phyloP scores from a whole-genome alignment of 768 basidiomycete genomes.

The Russula earlei region DNA sequence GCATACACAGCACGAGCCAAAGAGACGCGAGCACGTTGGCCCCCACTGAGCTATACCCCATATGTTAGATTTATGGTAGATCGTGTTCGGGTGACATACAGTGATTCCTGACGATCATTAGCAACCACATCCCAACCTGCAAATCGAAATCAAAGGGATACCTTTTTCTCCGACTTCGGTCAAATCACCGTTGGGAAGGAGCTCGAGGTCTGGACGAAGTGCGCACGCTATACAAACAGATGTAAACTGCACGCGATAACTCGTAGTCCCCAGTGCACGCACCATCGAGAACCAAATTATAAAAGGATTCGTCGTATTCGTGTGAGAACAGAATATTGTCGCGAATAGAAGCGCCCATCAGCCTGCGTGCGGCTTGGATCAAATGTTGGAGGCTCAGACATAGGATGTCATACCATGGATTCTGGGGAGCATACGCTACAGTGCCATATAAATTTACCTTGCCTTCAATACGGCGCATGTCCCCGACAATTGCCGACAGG shows the following conservation, averaged over 20 bases:
- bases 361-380: slow-evolving; percentile 35
- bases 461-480: slow-evolving; percentile 74
- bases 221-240: slow-evolving; percentile 56
- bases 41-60: slow-evolving; percentile 55
- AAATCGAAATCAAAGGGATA: slow-evolving; percentile 21
- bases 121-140: background rate
- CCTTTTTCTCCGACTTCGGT: slow-evolving; percentile 86
- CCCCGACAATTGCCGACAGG: slow-evolving; percentile 74
- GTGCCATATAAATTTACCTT: slow-evolving; percentile 58
- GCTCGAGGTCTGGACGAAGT: slow-evolving; percentile 64
- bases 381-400: background rate
- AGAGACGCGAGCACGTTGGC: slow-evolving; percentile 74
- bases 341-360: slow-evolving; percentile 75
- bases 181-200: slow-evolving; percentile 74
- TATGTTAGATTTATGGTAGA: background rate
- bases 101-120: slow-evolving; percentile 39
- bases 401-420: slow-evolving; percentile 53
- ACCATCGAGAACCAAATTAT: slow-evolving; percentile 77
- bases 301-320: slow-evolving; percentile 77
- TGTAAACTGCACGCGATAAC: background rate
- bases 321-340: slow-evolving; percentile 93
- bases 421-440: slow-evolving; percentile 79
- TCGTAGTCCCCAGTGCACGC: background rate
- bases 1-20: slow-evolving; percentile 88
- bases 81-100: slow-evolving; percentile 29